Percentiles rank a stretch among this genome's conserved stretches.
phyloP scores from a whole-genome alignment of 805 yeast genomes.

The Candida silvatica region DNA sequence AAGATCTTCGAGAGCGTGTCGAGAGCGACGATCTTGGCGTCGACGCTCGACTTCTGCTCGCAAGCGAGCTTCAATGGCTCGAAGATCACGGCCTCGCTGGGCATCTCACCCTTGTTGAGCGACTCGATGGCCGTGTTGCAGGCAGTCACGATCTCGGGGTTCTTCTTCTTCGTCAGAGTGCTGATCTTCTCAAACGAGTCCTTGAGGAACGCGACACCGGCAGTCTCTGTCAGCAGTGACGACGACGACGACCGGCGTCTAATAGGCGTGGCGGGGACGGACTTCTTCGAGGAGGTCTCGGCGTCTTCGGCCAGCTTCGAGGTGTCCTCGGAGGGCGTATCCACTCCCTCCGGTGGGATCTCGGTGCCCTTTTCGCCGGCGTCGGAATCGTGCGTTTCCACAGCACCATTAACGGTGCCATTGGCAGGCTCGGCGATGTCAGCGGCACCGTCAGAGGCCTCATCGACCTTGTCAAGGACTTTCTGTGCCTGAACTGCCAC shows the following conservation, averaged over 20 bases:
- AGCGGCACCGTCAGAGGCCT: too few relatives aligned
- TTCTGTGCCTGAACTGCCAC: too few relatives aligned
- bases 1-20: conserved; percentile 84
- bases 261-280: conserved; percentile 4
- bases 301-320: too few relatives aligned
- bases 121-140: conserved; percentile 34
- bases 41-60: conserved; percentile 49
- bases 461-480: too few relatives aligned
- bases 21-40: conserved; percentile 63
- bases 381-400: too few relatives aligned
- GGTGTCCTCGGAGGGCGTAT: too few relatives aligned
- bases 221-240: conserved; percentile 15
- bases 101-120: conserved; percentile 30
- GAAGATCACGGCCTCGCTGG: conserved; percentile 49
- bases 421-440: too few relatives aligned
- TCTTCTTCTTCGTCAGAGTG: conserved; percentile 32
- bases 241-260: conserved; percentile 6
- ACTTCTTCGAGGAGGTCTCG: too few relatives aligned
- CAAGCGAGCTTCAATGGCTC: conserved; percentile 74
- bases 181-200: conserved; percentile 23
- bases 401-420: too few relatives aligned
- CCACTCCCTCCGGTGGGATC: too few relatives aligned
- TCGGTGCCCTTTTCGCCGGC: too few relatives aligned
- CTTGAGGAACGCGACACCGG: conserved; percentile 25
- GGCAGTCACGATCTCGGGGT: conserved; percentile 29